These are phyloP conservation scores for Ambrosiella cleistominuta DNA, from an alignment of 2,329 filamentous ascomycete genomes.

Conservation along the genomic window DNA sequence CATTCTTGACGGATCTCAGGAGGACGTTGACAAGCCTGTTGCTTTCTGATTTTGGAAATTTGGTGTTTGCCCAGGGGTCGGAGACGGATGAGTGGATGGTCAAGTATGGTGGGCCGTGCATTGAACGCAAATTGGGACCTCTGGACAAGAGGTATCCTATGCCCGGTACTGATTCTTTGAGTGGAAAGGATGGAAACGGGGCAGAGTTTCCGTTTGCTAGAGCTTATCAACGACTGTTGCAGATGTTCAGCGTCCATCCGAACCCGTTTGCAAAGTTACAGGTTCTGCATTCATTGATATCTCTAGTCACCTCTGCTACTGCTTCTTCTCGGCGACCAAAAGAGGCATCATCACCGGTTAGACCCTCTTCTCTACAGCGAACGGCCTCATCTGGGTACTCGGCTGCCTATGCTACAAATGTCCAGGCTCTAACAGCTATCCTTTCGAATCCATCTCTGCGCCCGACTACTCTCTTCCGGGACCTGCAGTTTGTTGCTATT, in stretches of 20 bases:
- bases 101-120: constrained; percentile 36
- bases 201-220: constrained; percentile 62
- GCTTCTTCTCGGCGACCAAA: constrained; percentile 22
- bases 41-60: constrained; percentile 73
- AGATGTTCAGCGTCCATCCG: constrained; percentile 74
- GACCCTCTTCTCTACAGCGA: too few species aligned
- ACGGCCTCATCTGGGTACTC: not conserved
- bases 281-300: constrained; percentile 65
- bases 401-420: constrained; percentile 30
- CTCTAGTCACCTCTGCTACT: constrained; percentile 61
- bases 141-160: not conserved
- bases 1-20: constrained; percentile 61
- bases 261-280: constrained; percentile 77
- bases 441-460: constrained; percentile 51
- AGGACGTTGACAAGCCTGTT: constrained; percentile 70
- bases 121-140: not conserved
- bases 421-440: constrained; percentile 44
- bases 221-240: constrained; percentile 62
- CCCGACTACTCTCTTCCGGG: constrained; percentile 67
- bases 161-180: not conserved
- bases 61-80: constrained; percentile 73
- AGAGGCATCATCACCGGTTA: constrained; percentile 12
- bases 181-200: constrained; percentile 11
- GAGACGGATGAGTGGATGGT: constrained; percentile 86
- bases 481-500: constrained; percentile 56